These are phyloP conservation scores for Leptographium lundbergii DNA, from an alignment of 2,329 filamentous ascomycete genomes.

Conservation along the genomic window DNA sequence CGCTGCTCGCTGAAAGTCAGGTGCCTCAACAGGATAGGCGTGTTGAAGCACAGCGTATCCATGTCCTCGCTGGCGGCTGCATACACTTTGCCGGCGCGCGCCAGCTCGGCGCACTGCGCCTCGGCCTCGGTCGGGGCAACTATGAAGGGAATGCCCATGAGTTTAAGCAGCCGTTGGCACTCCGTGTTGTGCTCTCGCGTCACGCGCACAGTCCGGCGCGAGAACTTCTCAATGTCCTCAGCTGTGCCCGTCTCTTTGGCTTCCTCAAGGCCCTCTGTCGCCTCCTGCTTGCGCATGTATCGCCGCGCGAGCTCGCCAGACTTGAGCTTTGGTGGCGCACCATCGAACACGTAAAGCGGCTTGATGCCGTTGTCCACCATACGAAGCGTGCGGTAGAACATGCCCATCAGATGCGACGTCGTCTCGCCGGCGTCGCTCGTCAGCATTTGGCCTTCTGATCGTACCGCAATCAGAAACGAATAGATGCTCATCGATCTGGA, in stretches of 20 bases:
- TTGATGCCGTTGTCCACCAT: constrained; percentile 99
- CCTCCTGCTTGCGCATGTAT: constrained; percentile 88
- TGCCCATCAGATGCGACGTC: constrained; percentile 95
- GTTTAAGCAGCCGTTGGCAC: constrained; percentile 76
- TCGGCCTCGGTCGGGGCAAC: constrained; percentile 94
- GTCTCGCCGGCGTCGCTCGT: constrained; percentile 93
- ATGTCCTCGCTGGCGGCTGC: constrained; percentile 96
- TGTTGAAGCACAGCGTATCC: constrained; percentile 93
- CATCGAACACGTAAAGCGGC: constrained; percentile 95
- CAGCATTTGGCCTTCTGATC: constrained; percentile 90
- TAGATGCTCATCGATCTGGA: constrained; percentile 95
- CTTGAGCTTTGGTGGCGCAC: constrained; percentile 92
- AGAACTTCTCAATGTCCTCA: constrained; percentile 97
- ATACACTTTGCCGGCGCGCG: constrained; percentile 86
- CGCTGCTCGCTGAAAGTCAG: constrained; percentile 94
- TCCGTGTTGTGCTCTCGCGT: constrained; percentile 96
- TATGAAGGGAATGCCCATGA: constrained; percentile 95
- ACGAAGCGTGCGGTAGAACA: constrained; percentile 97
- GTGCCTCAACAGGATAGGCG: constrained; percentile 81
- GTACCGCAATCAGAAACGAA: constrained; percentile 94
- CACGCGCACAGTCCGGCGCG: constrained; percentile 79
- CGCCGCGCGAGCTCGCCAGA: constrained; percentile 94
- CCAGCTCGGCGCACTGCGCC: constrained; percentile 86
- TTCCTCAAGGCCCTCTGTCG: constrained; percentile 79
- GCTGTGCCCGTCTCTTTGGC: constrained; percentile 95